phyloP scores from a whole-genome alignment of 306 rosid genomes.

The Dalbergia oliveri region DNA sequence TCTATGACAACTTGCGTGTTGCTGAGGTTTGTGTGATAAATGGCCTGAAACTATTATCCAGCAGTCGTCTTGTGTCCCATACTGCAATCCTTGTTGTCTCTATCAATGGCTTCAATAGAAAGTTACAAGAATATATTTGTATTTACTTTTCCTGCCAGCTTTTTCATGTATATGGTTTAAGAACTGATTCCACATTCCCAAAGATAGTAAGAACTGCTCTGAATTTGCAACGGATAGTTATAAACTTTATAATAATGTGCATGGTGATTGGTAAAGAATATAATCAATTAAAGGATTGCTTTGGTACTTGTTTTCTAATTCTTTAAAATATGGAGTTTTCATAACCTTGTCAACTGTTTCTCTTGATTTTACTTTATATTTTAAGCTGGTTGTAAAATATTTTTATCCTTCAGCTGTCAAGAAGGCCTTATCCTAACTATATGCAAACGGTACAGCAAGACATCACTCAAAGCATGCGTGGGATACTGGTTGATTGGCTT shows the following conservation, averaged over 20 bases:
- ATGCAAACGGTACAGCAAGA: constrained; percentile 81
- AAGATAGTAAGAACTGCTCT: neutral
- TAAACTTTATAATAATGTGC: neutral
- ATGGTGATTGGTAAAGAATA: neutral
- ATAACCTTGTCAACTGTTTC: constrained; percentile 34
- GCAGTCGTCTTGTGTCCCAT: constrained; percentile 11
- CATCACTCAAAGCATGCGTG: constrained; percentile 90
- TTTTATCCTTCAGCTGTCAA: constrained; percentile 64
- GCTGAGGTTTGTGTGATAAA: constrained; percentile 73
- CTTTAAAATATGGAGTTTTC: neutral
- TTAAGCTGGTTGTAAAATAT: constrained; percentile 20
- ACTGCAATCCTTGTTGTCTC: neutral
- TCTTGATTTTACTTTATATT: constrained; percentile 27
- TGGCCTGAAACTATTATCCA: constrained; percentile 19
- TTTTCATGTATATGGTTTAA: neutral
- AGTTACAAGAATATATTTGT: constrained; percentile 2
- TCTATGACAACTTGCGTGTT: constrained; percentile 70
- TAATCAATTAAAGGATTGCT: neutral
- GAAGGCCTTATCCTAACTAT: constrained; percentile 72
- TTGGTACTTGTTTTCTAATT: neutral
- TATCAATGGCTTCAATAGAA: neutral
- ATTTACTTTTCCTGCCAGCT: neutral
- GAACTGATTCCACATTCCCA: neutral
- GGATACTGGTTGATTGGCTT: constrained; percentile 94
- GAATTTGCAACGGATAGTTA: neutral